Evolutionary conservation across 1,139 yeast species (phyloP).

Genomic region (Diutina catenulata): DNA sequence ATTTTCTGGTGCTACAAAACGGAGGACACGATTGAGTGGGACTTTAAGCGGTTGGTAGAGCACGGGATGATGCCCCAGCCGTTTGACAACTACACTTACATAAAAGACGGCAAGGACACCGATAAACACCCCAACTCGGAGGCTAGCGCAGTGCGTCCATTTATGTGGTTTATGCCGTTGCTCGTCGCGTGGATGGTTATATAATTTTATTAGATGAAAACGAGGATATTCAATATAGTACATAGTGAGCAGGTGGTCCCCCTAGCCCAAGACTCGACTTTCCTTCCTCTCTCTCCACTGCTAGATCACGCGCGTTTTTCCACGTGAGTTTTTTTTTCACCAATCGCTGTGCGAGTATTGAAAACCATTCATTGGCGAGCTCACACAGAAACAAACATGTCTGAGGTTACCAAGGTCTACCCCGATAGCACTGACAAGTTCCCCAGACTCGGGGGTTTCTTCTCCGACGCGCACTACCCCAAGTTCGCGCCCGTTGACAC

Average conservation of each 20-base stretch:
- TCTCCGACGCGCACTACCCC: conserved; percentile 32
- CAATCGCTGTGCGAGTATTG: background rate
- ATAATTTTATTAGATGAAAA: too few relatives aligned
- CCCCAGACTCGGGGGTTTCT: conserved; percentile 31
- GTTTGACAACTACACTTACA: conserved; percentile 31
- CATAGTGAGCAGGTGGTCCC: too few relatives aligned
- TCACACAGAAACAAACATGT: too few relatives aligned
- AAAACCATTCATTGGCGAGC: background rate
- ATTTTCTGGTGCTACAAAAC: conserved; percentile 64
- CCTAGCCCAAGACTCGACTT: too few relatives aligned
- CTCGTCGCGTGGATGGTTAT: too few relatives aligned
- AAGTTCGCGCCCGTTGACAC: conserved; percentile 35
- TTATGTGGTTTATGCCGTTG: too few relatives aligned
- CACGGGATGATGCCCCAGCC: conserved; percentile 52
- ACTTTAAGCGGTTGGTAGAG: conserved; percentile 37
- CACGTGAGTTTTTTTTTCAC: too few relatives aligned
- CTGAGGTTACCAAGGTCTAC: conserved; percentile 7
- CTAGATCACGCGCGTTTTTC: too few relatives aligned
- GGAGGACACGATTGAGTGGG: conserved; percentile 54
- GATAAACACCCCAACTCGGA: too few relatives aligned
- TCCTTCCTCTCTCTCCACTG: too few relatives aligned
- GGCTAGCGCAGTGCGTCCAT: too few relatives aligned
- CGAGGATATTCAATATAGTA: too few relatives aligned
- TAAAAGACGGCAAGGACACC: conserved; percentile 25
- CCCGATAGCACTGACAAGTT: conserved; percentile 31